Percentiles rank a stretch among this genome's conserved stretches.
Conservation (phyloP, 1,284 basidiomycete genomes). For the Rhodotorula sp. region DNA sequence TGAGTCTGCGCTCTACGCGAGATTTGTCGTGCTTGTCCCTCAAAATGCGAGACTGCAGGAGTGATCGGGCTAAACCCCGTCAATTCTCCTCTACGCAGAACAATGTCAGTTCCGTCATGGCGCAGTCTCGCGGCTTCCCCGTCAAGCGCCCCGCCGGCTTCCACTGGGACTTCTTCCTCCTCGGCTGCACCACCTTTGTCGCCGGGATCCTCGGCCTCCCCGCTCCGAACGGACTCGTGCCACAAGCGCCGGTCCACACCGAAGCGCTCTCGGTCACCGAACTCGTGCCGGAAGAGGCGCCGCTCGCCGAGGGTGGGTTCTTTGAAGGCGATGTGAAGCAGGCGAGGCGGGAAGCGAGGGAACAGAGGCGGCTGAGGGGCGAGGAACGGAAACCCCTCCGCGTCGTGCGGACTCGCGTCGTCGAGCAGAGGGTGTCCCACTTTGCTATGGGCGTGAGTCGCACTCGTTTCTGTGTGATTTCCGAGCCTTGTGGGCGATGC, state of each 20-base stretch:
- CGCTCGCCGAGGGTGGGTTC: slow-evolving; percentile 34
- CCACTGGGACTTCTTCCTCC: slow-evolving; percentile 69
- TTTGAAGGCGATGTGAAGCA: slow-evolving; percentile 29
- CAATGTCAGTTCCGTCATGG: slow-evolving; percentile 72
- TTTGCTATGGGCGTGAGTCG: slow-evolving; percentile 74
- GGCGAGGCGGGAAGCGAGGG: slow-evolving; percentile 25
- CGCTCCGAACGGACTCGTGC: slow-evolving; percentile 92
- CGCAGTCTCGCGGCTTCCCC: slow-evolving; percentile 86
- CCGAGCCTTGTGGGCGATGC: slow-evolving; percentile 46
- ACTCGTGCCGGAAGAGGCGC: slow-evolving; percentile 30
- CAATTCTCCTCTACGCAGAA: slow-evolving; percentile 10
- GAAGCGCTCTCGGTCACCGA: slow-evolving; percentile 77
- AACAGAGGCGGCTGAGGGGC: slow-evolving; percentile 23
- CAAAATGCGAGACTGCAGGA: too few relatives aligned
- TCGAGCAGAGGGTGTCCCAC: slow-evolving; percentile 86
- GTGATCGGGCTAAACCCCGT: background rate
- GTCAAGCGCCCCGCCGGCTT: slow-evolving; percentile 89
- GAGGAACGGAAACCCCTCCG: slow-evolving; percentile 46
- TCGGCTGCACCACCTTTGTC: slow-evolving; percentile 88
- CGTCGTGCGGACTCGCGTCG: slow-evolving; percentile 71
- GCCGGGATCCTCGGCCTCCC: slow-evolving; percentile 86
- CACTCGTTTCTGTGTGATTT: slow-evolving; percentile 45
- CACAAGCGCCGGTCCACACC: slow-evolving; percentile 94
- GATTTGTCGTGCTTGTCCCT: too few relatives aligned
- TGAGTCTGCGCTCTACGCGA: slow-evolving; percentile 42